These are phyloP conservation scores for Margaritispora aquatica DNA, from an alignment of 495 filamentous ascomycete genomes.

Conservation along the genomic window DNA sequence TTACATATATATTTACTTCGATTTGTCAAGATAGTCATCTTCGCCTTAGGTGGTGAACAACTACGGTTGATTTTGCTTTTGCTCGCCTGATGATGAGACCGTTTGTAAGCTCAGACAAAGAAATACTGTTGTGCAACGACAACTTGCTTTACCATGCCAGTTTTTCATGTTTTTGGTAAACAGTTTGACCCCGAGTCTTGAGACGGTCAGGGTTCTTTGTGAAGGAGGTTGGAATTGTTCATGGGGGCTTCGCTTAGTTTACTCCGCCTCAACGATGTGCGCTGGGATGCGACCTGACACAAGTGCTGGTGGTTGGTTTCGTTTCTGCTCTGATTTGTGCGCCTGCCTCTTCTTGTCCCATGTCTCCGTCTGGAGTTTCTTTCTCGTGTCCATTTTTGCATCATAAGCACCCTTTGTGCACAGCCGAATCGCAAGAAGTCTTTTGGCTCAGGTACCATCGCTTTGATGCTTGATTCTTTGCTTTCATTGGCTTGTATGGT, in stretches of 20 bases:
- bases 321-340: neutral
- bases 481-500: neutral
- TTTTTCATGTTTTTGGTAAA: too few relatives aligned
- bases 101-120: too few relatives aligned
- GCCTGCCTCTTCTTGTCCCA: neutral
- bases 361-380: neutral
- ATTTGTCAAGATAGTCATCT: neutral
- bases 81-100: too few relatives aligned
- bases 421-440: neutral
- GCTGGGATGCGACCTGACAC: neutral
- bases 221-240: too few relatives aligned
- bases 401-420: neutral
- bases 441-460: constrained; percentile 7
- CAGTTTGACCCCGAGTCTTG: neutral
- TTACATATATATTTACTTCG: too few relatives aligned
- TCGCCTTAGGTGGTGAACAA: neutral
- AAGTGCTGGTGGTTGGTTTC: neutral
- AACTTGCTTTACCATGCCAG: too few relatives aligned
- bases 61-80: too few relatives aligned
- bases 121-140: too few relatives aligned
- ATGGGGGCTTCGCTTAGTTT: neutral
- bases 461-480: neutral
- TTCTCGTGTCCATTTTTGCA: constrained; percentile 18
- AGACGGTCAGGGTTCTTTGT: neutral
- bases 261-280: neutral